Evolutionary conservation across 257 asterid species (phyloP), one percentile per base, ranked within the genome.

Genomic region (Buddleja alternifolia): DNA sequence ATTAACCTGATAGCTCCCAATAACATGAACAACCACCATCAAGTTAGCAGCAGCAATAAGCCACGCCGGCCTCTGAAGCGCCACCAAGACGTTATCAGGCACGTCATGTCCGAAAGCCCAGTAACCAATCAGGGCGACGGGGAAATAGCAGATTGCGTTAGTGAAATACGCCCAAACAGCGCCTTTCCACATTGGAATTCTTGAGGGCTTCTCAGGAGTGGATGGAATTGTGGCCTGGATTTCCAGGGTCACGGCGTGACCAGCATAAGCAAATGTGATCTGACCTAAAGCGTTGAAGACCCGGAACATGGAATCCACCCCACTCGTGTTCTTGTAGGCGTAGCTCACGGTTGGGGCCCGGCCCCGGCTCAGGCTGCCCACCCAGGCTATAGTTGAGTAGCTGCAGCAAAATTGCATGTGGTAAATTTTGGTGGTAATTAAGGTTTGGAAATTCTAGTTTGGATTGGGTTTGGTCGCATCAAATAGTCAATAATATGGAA

Each of bases 151-250:
- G 10, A 89, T 41, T 0, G 73, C 98, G 17, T 92, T 92, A 47
- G 89, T 70, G 69, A 89, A 81, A 77, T 92, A 89, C 0, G 98
- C 90, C 73, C 86, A 77, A 24, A 92, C 76, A 5, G 95, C 97
- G n/a, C 96, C 97, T 66, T 87, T 89, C 97, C 97, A 92, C 97
- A 89, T 92, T 0, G 94, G 84, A 7, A 84, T 81, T 46, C 70
- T 87, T 0, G 98, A 92, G 29, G 98, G 96, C 77, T 77, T 87
- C 82, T 89, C 96, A 0, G 96, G 95, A 0, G 97, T 92, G 4
- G 96, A 92, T 1, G 96, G 97, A 32, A 92, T 87, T 1, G 96
- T 92, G 20, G 96, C 97, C 71, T 92, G 97, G 39, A 91, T 92
- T 70, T 92, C 97, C 2, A 87, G 86, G 37, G 78, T 88, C 70